Percentiles rank a stretch among this genome's conserved stretches.
These are phyloP conservation scores for Paratinospora sagittata DNA, from an alignment of 164 flowering plant genomes.

Conservation along the genomic window DNA sequence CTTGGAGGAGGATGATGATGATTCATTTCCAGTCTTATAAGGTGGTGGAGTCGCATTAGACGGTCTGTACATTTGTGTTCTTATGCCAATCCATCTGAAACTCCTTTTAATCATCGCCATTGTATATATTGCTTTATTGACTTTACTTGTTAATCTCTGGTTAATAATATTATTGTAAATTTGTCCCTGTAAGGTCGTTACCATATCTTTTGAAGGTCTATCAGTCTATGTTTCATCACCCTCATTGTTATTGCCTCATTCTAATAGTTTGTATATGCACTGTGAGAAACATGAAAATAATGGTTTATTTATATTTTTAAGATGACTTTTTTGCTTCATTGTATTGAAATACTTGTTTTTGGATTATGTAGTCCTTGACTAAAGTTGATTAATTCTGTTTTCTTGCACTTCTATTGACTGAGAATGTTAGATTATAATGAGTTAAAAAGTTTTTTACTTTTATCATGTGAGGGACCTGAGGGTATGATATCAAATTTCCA, in stretches of 20 bases:
- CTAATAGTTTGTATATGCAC: background rate
- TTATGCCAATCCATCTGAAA: background rate
- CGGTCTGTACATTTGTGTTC: slow-evolving; percentile 21
- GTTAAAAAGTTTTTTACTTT: too few relatives aligned
- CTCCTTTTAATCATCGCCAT: background rate
- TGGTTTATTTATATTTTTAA: background rate
- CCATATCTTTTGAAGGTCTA: background rate
- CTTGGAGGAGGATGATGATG: slow-evolving; percentile 44
- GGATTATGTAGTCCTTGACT: background rate
- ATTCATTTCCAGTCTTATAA: slow-evolving; percentile 38
- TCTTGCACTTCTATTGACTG: background rate
- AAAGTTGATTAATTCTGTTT: background rate
- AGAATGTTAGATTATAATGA: background rate
- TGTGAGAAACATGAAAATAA: background rate
- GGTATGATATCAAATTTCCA: background rate
- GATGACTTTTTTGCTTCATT: background rate
- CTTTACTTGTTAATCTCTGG: background rate
- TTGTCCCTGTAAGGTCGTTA: background rate
- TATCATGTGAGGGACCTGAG: background rate
- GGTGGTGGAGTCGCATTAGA: slow-evolving; percentile 10
- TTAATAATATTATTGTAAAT: slow-evolving; percentile 4
- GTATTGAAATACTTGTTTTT: background rate
- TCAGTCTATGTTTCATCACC: background rate
- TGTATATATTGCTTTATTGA: slow-evolving; percentile 18
- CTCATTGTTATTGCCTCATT: background rate